Conservation (phyloP, 1,284 basidiomycete species). For the Cronartium ribicola region DNA sequence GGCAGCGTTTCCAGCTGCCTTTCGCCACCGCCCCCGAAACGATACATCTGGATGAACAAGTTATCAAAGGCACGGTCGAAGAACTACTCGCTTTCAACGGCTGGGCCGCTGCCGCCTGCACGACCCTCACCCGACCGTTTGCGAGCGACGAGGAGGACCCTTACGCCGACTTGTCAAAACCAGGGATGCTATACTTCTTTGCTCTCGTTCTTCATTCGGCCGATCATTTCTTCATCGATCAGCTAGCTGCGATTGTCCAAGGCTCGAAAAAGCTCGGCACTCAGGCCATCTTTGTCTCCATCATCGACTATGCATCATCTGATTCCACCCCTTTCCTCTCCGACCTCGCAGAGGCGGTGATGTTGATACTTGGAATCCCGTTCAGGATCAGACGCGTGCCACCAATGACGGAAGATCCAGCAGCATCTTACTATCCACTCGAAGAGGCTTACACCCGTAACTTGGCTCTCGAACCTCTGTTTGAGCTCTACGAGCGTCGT, state of each 20-base stretch:
- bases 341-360: constrained; percentile 84
- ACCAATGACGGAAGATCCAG: constrained; percentile 78
- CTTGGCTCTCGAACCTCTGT: constrained; percentile 79
- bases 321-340: constrained; percentile 87
- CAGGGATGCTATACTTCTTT: constrained; percentile 82
- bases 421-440: constrained; percentile 81
- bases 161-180: constrained; percentile 79
- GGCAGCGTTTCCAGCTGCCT: constrained; percentile 82
- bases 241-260: constrained; percentile 90
- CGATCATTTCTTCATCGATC: constrained; percentile 94
- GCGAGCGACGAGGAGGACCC: constrained; percentile 77
- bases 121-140: constrained; percentile 81
- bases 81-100: constrained; percentile 85
- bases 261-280: constrained; percentile 80
- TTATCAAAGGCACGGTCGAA: constrained; percentile 77
- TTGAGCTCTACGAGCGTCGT: constrained; percentile 70
- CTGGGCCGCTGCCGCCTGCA: constrained; percentile 97
- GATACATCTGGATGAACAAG: constrained; percentile 69
- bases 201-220: constrained; percentile 90
- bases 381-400: constrained; percentile 82
- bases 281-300: constrained; percentile 83
- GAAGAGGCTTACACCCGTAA: constrained; percentile 91
- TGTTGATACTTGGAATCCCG: constrained; percentile 81
- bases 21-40: constrained; percentile 65
- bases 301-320: constrained; percentile 87